Conservation (phyloP, 352 stramenopile genomes). For the Phytopythium litorale region DNA sequence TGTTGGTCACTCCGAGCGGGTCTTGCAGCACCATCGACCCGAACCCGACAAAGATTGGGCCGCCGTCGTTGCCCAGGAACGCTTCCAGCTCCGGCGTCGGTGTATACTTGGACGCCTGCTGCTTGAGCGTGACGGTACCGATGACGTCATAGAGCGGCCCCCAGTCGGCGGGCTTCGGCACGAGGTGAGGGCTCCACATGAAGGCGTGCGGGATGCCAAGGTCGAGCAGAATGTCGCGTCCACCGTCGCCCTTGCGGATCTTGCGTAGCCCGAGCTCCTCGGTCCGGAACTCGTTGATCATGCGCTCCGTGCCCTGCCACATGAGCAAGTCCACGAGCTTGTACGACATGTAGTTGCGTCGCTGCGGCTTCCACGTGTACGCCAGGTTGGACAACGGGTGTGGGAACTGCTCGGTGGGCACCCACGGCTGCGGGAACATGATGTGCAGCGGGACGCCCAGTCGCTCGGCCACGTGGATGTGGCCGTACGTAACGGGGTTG, state of each 20-base stretch:
- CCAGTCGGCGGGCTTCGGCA: conserved; percentile 61
- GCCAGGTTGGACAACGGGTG: conserved; percentile 82
- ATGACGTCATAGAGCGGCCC: conserved; percentile 41
- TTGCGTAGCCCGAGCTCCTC: conserved; percentile 42
- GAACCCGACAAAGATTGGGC: conserved; percentile 92
- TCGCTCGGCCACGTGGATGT: conserved; percentile 91
- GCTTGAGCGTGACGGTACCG: conserved; percentile 42
- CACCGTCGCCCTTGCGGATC: conserved; percentile 30
- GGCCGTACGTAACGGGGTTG: conserved; percentile 89
- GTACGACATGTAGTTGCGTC: conserved; percentile 47
- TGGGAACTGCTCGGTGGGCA: conserved; percentile 79
- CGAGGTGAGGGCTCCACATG: conserved; percentile 53
- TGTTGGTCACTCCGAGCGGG: conserved; percentile 56
- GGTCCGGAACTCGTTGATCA: conserved; percentile 57
- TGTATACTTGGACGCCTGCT: conserved; percentile 18
- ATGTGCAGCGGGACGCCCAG: conserved; percentile 92
- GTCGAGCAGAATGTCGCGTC: conserved; percentile 33
- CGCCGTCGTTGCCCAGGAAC: conserved; percentile 34
- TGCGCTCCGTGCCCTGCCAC: conserved; percentile 42
- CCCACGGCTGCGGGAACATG: conserved; percentile 91
- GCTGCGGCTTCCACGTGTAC: conserved; percentile 57
- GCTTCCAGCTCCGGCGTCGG: conserved; percentile 15
- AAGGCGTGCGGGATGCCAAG: conserved; percentile 60
- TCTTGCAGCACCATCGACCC: conserved; percentile 91
- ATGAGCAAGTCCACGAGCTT: conserved; percentile 49